A percentile compares a stretch with the other conserved stretches of the same genome.
phyloP scores from a whole-genome alignment of 192 early-diverging fungal genomes.

The Rhizoclosmatium sp. region DNA sequence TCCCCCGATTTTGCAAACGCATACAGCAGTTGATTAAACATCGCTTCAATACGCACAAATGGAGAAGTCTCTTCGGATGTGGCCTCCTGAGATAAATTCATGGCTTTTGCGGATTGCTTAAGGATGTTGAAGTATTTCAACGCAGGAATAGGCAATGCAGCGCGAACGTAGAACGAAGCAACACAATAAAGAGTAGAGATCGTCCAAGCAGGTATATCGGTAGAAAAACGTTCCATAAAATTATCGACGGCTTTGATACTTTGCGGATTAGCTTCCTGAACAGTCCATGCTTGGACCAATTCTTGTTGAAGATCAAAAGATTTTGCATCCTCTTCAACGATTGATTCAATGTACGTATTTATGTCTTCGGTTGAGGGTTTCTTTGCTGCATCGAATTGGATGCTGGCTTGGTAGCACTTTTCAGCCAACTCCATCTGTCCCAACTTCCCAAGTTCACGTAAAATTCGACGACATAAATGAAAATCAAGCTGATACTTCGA shows the following conservation, averaged over 20 bases:
- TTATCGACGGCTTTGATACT: too few species aligned
- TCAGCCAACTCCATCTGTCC: not conserved
- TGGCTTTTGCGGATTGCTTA: conserved; percentile 7
- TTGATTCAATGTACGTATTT: too few species aligned
- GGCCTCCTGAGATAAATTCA: not conserved
- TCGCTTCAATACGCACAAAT: not conserved
- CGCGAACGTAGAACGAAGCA: not conserved
- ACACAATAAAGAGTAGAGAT: not conserved
- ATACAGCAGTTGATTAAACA: conserved; percentile 20
- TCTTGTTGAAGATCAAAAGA: not conserved
- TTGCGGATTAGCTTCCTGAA: not conserved
- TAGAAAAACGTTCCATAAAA: not conserved
- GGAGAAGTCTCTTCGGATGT: not conserved
- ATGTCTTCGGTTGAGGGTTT: not conserved
- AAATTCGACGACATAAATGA: not conserved
- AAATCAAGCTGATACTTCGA: not conserved
- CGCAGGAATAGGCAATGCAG: not conserved
- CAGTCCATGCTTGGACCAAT: not conserved
- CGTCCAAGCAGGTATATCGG: not conserved
- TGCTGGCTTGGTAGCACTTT: not conserved
- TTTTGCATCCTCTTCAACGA: not conserved
- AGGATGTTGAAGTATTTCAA: not conserved
- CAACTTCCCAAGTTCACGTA: not conserved
- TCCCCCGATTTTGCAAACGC: not conserved
- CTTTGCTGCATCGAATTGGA: too few species aligned